Base-by-base conservation (phyloP, 208 protist species). In the Acanthamoeba royreba region DNA sequence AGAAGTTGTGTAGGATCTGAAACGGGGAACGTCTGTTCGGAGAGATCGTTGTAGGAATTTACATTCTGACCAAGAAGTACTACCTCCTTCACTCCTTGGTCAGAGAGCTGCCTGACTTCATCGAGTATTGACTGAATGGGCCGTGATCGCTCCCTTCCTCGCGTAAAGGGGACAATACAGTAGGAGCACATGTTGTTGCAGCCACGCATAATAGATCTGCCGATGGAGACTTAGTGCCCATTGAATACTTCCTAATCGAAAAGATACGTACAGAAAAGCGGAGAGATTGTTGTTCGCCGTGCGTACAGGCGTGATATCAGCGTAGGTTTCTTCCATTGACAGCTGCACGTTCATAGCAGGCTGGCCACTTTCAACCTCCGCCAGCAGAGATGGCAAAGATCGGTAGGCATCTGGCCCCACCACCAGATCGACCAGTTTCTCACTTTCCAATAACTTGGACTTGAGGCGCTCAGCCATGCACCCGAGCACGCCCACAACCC, bases 111-210 rank as follows among this genome's bases (percentile, higher is more conserved):
- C 33, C 42, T 47, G 11, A 97, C 92, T 91, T 97, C 96, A 5
- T 94, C 47, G 15, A 96, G 11, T 42, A 98, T 97, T 8, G 93
- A 96, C 13, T 72, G 61, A 15, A 97, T 35, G 2, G 61, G 43
- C 45, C 97, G 93, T n/a, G 58, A 93, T 35, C 97, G 52, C 89
- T 98, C 97, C 22, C 97, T 58, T 13, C 97, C 97, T 45, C 97
- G 89, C 40, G 98, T 98, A 85, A 98, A 98, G 43, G 97, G 98
- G 43, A 98, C 98, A 25, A 98, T 98, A 83, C 98, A 98, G 85
- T 97, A 98, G 4, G 94, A 95, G 94, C 98, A 98, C 97, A 98
- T 98, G 94, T 98, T 98, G 91, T 98, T 97, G 94, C 97, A 98
- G 15, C 98, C 98, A 61, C 98, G 94, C 97, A 98, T 97, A 74